Conservation (phyloP, 78 protist species). For the Monosiga brevicollis region DNA sequence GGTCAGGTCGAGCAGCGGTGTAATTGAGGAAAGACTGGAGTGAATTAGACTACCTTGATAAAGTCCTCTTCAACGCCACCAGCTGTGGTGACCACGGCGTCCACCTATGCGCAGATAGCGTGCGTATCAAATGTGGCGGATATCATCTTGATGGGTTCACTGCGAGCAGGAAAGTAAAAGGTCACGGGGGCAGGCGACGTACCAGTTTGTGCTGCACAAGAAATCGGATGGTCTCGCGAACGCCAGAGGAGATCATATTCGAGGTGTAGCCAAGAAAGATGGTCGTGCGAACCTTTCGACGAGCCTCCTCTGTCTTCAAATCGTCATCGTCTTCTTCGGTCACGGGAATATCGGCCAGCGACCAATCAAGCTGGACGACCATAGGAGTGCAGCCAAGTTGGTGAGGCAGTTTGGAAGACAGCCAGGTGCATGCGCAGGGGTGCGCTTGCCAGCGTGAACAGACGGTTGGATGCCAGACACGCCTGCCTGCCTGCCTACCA, state of each 20-base stretch:
- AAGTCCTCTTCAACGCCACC: slow-evolving; percentile 99
- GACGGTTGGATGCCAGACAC: no score
- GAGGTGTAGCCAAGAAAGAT: slow-evolving; percentile 95
- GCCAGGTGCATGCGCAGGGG: no score
- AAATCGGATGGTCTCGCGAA: slow-evolving; percentile 83
- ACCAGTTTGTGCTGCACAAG: slow-evolving; percentile 70
- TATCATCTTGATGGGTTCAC: no score
- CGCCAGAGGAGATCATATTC: slow-evolving; percentile 91
- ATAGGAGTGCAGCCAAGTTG: no score
- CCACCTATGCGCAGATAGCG: slow-evolving; percentile 46
- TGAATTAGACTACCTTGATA: no score
- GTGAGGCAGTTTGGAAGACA: no score
- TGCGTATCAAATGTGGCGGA: no score
- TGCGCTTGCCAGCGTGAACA: no score
- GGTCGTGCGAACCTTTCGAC: slow-evolving; percentile 20
- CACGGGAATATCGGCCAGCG: slow-evolving; percentile 46
- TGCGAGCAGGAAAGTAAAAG: no score
- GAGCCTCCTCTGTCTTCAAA: neutral
- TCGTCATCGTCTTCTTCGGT: slow-evolving; percentile 36
- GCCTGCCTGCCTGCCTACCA: slow-evolving; percentile 40
- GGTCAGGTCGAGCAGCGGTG: no score
- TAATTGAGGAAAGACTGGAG: no score
- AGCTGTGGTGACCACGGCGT: slow-evolving; percentile 89
- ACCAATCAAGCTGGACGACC: neutral
- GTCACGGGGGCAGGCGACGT: neutral